phyloP scores from a whole-genome alignment of 805 yeast species.

The Saccharomycopsis javanensis region DNA sequence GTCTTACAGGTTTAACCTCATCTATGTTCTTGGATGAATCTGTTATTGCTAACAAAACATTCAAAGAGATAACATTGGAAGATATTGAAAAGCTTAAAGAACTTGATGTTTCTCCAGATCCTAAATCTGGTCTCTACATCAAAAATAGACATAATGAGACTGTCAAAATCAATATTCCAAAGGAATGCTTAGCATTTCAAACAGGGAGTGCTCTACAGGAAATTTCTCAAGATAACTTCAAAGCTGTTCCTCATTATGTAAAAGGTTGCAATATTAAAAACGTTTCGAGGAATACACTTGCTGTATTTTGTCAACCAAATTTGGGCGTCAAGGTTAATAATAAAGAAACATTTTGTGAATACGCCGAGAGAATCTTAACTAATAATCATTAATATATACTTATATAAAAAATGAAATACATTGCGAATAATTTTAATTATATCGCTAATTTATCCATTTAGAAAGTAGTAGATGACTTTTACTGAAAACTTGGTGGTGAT shows the following conservation, averaged over 20 bases:
- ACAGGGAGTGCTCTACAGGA: conserved; percentile 49
- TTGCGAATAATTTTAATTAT: no score
- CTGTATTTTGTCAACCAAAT: conserved; percentile 55
- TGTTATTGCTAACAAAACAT: conserved; percentile 17
- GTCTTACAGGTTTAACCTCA: conserved; percentile 49
- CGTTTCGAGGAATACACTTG: conserved; percentile 44
- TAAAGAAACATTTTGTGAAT: conserved; percentile 40
- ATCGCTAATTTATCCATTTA: not conserved
- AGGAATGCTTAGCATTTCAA: conserved; percentile 49
- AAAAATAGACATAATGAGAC: conserved; percentile 34
- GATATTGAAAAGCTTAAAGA: conserved; percentile 11
- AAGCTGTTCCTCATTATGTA: conserved; percentile 52
- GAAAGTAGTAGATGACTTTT: no score
- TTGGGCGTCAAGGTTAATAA: conserved; percentile 39
- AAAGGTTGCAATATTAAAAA: conserved; percentile 31
- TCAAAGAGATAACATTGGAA: not conserved
- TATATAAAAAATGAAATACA: not conserved
- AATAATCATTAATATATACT: conserved; percentile 28
- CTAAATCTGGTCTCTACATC: conserved; percentile 42
- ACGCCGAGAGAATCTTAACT: conserved; percentile 33
- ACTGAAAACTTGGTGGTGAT: not conserved
- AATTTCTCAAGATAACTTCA: conserved; percentile 38
- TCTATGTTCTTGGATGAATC: conserved; percentile 40
- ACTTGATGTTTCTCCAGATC: conserved; percentile 33
- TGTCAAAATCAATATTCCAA: conserved; percentile 44